Evolutionary conservation across 352 stramenopile species (phyloP), one percentile per base, ranked within the genome.

Genomic region (Phytophthora syringae): DNA sequence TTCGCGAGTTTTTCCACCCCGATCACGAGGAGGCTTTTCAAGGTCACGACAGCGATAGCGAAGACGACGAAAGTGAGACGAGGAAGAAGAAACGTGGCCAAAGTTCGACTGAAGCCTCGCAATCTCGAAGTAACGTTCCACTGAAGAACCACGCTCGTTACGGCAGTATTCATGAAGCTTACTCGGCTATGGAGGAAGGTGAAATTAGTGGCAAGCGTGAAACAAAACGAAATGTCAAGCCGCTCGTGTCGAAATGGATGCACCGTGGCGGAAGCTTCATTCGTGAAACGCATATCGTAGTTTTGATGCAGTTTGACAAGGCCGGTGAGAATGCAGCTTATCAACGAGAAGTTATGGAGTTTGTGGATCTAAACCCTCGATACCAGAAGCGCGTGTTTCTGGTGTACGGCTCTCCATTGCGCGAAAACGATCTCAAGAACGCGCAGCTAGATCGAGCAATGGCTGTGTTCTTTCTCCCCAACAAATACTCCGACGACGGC

Each of bases 1-100:
- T 96, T 20, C 86, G 85, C 53, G 88, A 96, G 56, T 95, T 96
- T 67, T 96, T 96, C 64, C 88, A 96, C 39, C 85, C 86, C 2
- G 86, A 96, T 32, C 88, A 96, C 45, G 80, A 94, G 16, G 76
- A 67, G 10, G 50, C 71, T 11, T 81, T 82, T 22, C 61, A 80
- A 65, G 57, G 53, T 0, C 34, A 70, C 43, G 49, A 60, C 4
- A 64, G 57, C 15, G 44, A 68, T 7, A 56, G 27, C 16, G 50
- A 67, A n/a, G 57, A 54, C 4, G 67, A 76, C 0, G 60, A 77
- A 18, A 54, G 40, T 9, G 61, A 73, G 7, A 10, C 11, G 22
- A 51, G 36, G 25, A 22, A 18, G n/a, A 37, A n/a, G 13, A 25
- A 18, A 15, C 22, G 28, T 57, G 48, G 1, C 48, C 48, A 47